Percentiles rank a stretch among this genome's conserved stretches.
phyloP scores from a whole-genome alignment of 345 rosid species.

The Citrus unshiu region DNA sequence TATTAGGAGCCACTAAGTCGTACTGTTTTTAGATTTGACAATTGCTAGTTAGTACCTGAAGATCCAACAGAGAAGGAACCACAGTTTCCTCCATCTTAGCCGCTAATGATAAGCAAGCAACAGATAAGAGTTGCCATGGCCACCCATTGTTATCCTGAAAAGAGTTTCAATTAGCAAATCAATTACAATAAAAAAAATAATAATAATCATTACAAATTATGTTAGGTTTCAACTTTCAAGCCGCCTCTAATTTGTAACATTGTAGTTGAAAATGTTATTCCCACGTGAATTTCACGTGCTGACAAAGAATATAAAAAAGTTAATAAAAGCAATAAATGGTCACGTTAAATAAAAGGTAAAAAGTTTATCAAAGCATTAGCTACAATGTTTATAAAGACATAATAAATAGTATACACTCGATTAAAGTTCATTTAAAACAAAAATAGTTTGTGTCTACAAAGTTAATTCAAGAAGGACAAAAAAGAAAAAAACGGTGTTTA shows the following conservation, averaged over 20 bases:
- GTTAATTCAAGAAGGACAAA: not conserved
- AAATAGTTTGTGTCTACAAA: not conserved
- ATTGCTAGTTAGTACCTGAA: conserved; percentile 53
- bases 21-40: not conserved
- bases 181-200: not conserved
- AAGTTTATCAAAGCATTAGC: not conserved
- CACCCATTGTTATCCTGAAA: conserved; percentile 68
- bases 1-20: not conserved
- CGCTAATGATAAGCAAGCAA: conserved; percentile 92
- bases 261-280: not conserved
- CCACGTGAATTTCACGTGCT: conserved; percentile 14
- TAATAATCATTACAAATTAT: not conserved
- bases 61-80: conserved; percentile 79
- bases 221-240: conserved; percentile 17
- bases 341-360: not conserved
- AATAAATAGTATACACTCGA: not conserved
- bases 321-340: not conserved
- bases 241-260: not conserved
- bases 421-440: too few relatives aligned
- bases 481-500: not conserved
- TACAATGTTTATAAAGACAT: not conserved
- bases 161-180: not conserved
- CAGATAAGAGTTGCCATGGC: conserved; percentile 89
- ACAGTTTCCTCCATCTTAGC: conserved; percentile 98
- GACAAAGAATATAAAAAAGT: not conserved